Conservation (phyloP, 495 filamentous ascomycete genomes). For the Parmelia sp. region DNA sequence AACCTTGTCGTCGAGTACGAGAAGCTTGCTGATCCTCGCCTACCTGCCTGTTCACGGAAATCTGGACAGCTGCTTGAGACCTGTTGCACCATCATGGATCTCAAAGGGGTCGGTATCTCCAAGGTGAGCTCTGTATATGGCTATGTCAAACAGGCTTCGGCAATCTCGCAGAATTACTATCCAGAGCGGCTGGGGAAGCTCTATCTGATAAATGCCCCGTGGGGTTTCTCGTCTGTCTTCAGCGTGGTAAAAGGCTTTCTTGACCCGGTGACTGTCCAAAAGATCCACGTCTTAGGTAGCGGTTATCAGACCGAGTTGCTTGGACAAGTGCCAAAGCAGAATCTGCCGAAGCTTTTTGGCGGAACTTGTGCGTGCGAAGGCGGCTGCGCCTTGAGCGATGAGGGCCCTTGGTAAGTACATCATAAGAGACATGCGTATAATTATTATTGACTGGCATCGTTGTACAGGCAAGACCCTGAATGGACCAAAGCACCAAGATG, state of each 20-base stretch:
- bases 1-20: constrained; percentile 97
- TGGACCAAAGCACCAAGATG: constrained; percentile 67
- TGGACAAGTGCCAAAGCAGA: constrained; percentile 79
- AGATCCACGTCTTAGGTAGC: constrained; percentile 86
- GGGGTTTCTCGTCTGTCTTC: constrained; percentile 83
- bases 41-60: constrained; percentile 94
- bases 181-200: constrained; percentile 84
- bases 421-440: background rate
- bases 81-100: constrained; percentile 93
- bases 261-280: constrained; percentile 90
- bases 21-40: constrained; percentile 82
- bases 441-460: background rate
- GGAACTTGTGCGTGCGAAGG: constrained; percentile 75
- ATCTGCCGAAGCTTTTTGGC: constrained; percentile 81
- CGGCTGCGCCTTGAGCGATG: constrained; percentile 82
- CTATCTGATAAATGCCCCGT: constrained; percentile 96
- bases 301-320: constrained; percentile 79
- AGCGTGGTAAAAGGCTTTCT: constrained; percentile 81
- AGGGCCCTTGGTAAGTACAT: constrained; percentile 65
- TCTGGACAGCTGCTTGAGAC: constrained; percentile 85
- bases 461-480: constrained; percentile 54
- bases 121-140: constrained; percentile 71
- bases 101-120: constrained; percentile 83
- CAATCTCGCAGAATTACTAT: constrained; percentile 91
- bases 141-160: constrained; percentile 61